Percentiles rank a stretch among this genome's conserved stretches.
Conservation (phyloP, 305 asterid species). For the Caryopteris hybrid region DNA sequence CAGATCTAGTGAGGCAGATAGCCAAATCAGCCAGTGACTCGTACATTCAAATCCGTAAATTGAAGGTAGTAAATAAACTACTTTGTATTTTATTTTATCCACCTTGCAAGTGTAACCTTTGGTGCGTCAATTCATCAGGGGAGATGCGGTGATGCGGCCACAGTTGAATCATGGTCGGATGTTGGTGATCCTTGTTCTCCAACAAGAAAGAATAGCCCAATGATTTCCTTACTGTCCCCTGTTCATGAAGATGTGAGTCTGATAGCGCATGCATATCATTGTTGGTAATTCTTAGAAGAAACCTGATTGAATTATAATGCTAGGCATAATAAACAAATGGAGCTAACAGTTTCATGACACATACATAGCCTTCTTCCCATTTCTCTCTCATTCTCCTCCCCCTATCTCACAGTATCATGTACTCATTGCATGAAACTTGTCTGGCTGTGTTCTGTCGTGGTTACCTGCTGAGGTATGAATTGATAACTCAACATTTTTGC, state of each 20-base stretch:
- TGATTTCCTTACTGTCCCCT: constrained; percentile 27
- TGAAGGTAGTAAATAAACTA: constrained; percentile 42
- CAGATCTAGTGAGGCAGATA: constrained; percentile 49
- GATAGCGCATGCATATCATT: constrained; percentile 6
- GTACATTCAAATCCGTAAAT: constrained; percentile 41
- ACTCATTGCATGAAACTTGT: constrained; percentile 5
- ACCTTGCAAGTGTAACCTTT: constrained; percentile 14
- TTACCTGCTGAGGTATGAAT: constrained; percentile 8
- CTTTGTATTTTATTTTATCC: not conserved
- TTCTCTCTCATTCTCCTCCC: not conserved
- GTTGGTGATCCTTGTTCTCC: constrained; percentile 50
- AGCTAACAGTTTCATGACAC: not conserved
- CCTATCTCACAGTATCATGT: too few relatives aligned
- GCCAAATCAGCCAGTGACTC: constrained; percentile 48
- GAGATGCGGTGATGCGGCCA: constrained; percentile 38
- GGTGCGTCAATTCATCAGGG: constrained; percentile 43
- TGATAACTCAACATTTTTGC: constrained; percentile 19
- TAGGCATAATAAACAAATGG: too few relatives aligned
- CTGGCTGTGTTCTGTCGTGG: not conserved
- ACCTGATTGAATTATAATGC: not conserved
- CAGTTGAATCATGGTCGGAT: constrained; percentile 53
- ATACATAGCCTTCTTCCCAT: not conserved
- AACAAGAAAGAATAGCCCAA: constrained; percentile 36
- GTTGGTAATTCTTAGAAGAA: constrained; percentile 4
- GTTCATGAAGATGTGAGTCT: constrained; percentile 67